Percentiles rank a stretch among this genome's conserved stretches.
phyloP scores from a whole-genome alignment of 768 basidiomycete species.

The Phylloporus scabripes region DNA sequence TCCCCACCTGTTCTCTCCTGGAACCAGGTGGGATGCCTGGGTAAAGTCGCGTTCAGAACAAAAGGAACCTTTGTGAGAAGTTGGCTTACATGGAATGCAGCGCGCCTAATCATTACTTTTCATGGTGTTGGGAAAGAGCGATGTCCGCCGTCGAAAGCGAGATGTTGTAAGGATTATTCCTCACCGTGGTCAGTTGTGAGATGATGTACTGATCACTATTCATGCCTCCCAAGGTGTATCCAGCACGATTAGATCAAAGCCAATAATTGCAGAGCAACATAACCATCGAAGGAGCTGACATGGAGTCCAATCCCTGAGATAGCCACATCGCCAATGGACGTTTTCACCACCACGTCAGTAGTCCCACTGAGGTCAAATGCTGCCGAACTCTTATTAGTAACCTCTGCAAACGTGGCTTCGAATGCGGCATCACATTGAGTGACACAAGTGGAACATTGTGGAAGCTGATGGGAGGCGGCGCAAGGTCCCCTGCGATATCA shows the following conservation, averaged over 20 bases:
- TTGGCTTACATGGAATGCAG: slow-evolving; percentile 48
- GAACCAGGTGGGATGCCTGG: slow-evolving; percentile 52
- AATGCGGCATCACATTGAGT: slow-evolving; percentile 51
- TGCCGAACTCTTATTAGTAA: slow-evolving; percentile 44
- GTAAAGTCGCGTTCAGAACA: not conserved
- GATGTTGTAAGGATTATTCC: slow-evolving; percentile 66
- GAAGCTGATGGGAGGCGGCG: slow-evolving; percentile 53
- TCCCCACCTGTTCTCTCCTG: slow-evolving; percentile 54
- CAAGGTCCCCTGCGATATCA: slow-evolving; percentile 54
- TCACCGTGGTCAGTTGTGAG: slow-evolving; percentile 49
- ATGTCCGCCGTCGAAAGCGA: slow-evolving; percentile 55
- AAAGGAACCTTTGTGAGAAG: not conserved
- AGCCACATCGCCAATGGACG: slow-evolving; percentile 59
- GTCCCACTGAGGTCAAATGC: slow-evolving; percentile 49
- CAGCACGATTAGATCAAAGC: not conserved
- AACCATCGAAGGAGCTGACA: slow-evolving; percentile 55
- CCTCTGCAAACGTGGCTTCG: slow-evolving; percentile 50
- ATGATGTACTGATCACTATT: slow-evolving; percentile 57
- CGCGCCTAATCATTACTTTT: slow-evolving; percentile 54
- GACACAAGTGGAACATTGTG: slow-evolving; percentile 50
- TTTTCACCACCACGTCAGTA: slow-evolving; percentile 54
- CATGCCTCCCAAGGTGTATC: slow-evolving; percentile 45
- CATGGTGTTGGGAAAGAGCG: slow-evolving; percentile 52
- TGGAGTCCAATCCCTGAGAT: slow-evolving; percentile 61
- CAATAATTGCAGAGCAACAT: not conserved